phyloP scores from a whole-genome alignment of 1,284 basidiomycete species.

The Moniliella sp. region DNA sequence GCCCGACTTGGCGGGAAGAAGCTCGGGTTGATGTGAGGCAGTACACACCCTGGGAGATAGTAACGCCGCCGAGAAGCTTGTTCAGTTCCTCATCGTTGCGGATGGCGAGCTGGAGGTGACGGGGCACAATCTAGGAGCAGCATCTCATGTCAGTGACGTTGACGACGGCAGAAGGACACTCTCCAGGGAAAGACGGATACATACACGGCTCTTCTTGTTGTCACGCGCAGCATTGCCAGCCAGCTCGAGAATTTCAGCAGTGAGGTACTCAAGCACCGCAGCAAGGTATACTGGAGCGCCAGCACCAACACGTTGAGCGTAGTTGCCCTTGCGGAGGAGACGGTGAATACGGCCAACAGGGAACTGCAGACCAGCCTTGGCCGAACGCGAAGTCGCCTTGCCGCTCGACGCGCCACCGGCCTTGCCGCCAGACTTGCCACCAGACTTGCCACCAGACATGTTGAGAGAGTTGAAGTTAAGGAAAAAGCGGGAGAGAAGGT shows the following conservation, averaged over 20 bases:
- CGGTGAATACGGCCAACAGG: conserved; percentile 72
- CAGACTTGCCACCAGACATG: conserved; percentile 24
- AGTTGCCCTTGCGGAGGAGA: conserved; percentile 64
- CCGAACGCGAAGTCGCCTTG: conserved; percentile 51
- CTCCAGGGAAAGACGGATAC: no score
- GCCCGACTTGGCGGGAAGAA: conserved; percentile 48
- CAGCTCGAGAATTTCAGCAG: conserved; percentile 67
- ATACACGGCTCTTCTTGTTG: conserved; percentile 66
- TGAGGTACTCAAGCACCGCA: conserved; percentile 60
- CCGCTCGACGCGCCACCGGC: conserved; percentile 34
- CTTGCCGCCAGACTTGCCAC: conserved; percentile 37
- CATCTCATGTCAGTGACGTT: no score
- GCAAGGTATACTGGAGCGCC: conserved; percentile 64
- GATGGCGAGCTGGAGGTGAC: conserved; percentile 72
- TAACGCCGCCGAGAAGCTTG: conserved; percentile 58
- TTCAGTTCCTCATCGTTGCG: conserved; percentile 42
- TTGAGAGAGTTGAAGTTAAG: conserved; percentile 1
- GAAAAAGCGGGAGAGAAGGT: no score
- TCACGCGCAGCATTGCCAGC: conserved; percentile 53
- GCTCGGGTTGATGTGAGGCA: conserved; percentile 41
- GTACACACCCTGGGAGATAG: conserved; percentile 76
- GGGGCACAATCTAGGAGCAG: conserved; percentile 74
- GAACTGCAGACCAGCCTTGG: conserved; percentile 48
- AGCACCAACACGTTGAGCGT: conserved; percentile 54
- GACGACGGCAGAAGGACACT: no score